Conservation (phyloP, 148 eudicot genomes). For the Vaccinium corymbosum region DNA sequence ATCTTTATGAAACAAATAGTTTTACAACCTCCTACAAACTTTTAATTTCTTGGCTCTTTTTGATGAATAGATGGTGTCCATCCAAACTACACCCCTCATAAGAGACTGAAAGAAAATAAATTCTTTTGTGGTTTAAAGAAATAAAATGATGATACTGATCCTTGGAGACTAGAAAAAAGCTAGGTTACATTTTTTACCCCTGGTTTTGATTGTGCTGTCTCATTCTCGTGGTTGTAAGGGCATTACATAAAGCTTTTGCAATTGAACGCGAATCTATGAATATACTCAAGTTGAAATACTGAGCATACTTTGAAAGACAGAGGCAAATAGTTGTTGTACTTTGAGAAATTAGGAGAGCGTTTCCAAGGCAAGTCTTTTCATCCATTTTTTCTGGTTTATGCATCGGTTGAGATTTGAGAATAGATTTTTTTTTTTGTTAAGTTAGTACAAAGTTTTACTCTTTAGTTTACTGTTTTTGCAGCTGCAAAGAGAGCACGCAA, state of each 20-base stretch:
- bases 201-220: background rate
- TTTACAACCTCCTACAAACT: background rate
- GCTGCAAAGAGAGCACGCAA: slow-evolving; percentile 91
- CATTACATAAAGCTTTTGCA: background rate
- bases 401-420: background rate
- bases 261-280: background rate
- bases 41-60: background rate
- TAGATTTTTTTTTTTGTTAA: background rate
- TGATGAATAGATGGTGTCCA: background rate
- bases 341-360: background rate
- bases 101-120: background rate
- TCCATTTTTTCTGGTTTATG: background rate
- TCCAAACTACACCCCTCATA: background rate
- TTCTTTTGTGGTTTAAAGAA: background rate
- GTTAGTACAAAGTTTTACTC: background rate
- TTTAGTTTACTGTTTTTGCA: slow-evolving; percentile 25
- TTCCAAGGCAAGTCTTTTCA: background rate
- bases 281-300: background rate
- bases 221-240: background rate
- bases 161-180: background rate
- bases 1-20: background rate
- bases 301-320: background rate
- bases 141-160: background rate
- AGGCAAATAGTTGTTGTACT: background rate
- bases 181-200: background rate